Evolutionary conservation across 2,329 filamentous ascomycete species (phyloP).

Genomic region (Geosmithia putterillii): DNA sequence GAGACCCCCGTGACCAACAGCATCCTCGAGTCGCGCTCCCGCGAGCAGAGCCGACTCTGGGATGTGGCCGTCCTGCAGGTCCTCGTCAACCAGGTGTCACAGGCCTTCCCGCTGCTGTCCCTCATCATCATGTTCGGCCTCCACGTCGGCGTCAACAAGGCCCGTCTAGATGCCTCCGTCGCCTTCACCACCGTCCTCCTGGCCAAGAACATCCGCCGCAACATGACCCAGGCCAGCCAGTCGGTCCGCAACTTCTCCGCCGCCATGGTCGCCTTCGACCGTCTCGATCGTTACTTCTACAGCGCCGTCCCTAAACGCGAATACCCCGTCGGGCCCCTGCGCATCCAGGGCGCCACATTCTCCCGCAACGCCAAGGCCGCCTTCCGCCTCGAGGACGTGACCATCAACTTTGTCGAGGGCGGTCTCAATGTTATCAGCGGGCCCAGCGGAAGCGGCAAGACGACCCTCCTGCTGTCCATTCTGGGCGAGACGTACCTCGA

Average conservation of each 20-base stretch:
- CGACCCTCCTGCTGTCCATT: conserved; percentile 39
- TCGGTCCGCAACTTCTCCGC: conserved; percentile 22
- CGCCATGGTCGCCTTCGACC: conserved; percentile 29
- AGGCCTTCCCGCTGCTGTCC: conserved; percentile 37
- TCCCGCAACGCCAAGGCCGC: conserved; percentile 34
- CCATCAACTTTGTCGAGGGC: conserved; percentile 37
- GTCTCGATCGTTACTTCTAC: conserved; percentile 41
- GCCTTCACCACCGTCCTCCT: conserved; percentile 45
- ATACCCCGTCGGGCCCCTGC: conserved; percentile 36
- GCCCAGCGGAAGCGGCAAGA: conserved; percentile 44
- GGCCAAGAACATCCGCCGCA: conserved; percentile 38
- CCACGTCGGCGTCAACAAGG: conserved; percentile 33
- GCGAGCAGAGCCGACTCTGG: conserved; percentile 44
- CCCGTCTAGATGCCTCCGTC: conserved; percentile 38
- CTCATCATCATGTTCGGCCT: conserved; percentile 41
- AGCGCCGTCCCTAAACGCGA: conserved; percentile 33
- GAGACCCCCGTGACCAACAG: conserved; percentile 38
- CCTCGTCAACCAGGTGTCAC: conserved; percentile 33
- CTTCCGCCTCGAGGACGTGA: conserved; percentile 35
- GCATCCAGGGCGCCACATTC: conserved; percentile 32
- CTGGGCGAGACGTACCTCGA: conserved; percentile 42
- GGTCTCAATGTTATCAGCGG: conserved; percentile 43
- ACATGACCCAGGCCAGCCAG: conserved; percentile 35
- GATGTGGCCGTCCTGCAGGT: conserved; percentile 33
- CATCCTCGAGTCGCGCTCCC: conserved; percentile 33